These are phyloP conservation scores for Crithidia fasciculata DNA, from an alignment of 208 protist species.

Conservation along the genomic window DNA sequence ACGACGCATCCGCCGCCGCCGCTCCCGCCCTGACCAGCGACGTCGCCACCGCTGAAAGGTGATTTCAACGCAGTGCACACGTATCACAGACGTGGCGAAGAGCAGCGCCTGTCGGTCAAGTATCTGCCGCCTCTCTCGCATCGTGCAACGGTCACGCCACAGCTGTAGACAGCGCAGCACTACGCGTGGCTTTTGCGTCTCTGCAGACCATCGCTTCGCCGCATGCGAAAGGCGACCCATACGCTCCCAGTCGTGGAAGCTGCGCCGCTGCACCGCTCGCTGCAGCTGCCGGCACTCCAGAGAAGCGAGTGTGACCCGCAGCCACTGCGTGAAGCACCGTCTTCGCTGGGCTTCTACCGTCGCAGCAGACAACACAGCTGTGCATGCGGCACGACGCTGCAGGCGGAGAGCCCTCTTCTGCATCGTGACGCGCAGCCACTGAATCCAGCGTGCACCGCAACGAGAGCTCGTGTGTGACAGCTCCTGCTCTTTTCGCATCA, in stretches of 20 bases:
- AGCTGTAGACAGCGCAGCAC: slow-evolving; percentile 1
- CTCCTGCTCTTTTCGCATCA: background rate
- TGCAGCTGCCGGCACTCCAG: slow-evolving; percentile 9
- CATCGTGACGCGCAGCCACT: slow-evolving; percentile 37
- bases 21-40: background rate
- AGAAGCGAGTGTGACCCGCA: slow-evolving; percentile 13
- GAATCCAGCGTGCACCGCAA: slow-evolving; percentile 26
- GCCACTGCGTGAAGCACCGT: slow-evolving; percentile 18
- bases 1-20: slow-evolving; percentile 22
- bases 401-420: slow-evolving; percentile 26
- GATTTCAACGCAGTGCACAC: background rate
- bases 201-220: background rate
- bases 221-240: background rate
- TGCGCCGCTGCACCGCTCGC: background rate
- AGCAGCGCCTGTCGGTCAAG: background rate
- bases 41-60: slow-evolving; percentile 10
- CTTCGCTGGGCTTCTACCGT: background rate
- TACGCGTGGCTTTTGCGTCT: background rate
- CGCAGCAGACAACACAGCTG: background rate
- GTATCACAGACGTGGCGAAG: slow-evolving; percentile 17
- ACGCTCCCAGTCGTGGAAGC: slow-evolving; percentile 4
- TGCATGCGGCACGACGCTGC: slow-evolving; percentile 2
- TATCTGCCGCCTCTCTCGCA: background rate
- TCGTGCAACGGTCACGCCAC: slow-evolving; percentile 2
- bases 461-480: slow-evolving; percentile 1